Conservation (phyloP, 306 rosid genomes). For the Vicia faba region DNA sequence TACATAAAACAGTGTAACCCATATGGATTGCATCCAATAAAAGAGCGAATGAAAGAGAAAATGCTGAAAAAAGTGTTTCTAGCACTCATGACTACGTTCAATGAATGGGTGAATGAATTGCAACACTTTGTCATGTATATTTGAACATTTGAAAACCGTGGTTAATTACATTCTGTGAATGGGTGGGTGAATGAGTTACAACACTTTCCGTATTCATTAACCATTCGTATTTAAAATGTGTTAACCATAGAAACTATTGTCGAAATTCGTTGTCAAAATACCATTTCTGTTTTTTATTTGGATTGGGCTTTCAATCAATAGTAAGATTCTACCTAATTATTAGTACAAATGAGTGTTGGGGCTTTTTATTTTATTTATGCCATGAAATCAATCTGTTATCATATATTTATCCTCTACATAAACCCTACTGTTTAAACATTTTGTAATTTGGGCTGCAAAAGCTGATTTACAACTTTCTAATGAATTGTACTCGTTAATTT, state of each 20-base stretch:
- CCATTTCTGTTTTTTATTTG: background rate
- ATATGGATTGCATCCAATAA: background rate
- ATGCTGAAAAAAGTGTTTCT: no score
- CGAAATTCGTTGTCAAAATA: background rate
- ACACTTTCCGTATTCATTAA: background rate
- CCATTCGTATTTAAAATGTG: background rate
- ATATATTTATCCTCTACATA: slow-evolving; percentile 11
- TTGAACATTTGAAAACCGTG: background rate
- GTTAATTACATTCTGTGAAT: background rate
- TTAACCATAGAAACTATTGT: background rate
- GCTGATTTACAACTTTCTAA: slow-evolving; percentile 20
- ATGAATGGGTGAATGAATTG: background rate
- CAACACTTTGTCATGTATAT: background rate
- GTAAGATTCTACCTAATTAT: slow-evolving; percentile 18
- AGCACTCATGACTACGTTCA: background rate
- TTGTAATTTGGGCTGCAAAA: slow-evolving; percentile 13
- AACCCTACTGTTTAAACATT: slow-evolving; percentile 1
- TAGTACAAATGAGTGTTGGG: slow-evolving; percentile 13
- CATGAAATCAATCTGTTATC: slow-evolving; percentile 5
- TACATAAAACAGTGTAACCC: background rate
- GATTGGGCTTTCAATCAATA: slow-evolving; percentile 6
- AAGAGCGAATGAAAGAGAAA: no score
- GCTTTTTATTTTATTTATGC: slow-evolving; percentile 19
- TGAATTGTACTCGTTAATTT: slow-evolving; percentile 21
- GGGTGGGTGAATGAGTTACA: background rate